Base-by-base conservation (phyloP, 192 early-diverging fungal species). In the Gonapodya sp. region DNA sequence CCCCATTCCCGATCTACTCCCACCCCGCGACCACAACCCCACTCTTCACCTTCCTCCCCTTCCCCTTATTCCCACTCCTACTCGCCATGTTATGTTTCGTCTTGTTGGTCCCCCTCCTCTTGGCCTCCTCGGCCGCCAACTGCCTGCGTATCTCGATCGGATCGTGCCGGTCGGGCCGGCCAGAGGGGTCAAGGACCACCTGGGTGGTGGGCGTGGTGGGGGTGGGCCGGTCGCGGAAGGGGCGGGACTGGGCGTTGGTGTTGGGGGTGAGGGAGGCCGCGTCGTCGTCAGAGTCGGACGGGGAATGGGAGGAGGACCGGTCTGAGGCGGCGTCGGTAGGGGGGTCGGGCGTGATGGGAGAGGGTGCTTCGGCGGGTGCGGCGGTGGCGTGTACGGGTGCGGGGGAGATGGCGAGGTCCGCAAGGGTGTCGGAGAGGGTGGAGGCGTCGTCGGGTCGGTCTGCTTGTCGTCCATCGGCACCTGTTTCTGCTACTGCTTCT, bases 231-330 rank as follows among this genome's bases (percentile, higher is more conserved):
- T 80, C 79, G 31, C 79, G 36, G 32, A 73, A 80, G 34, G 79
- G 79, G 34, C 79, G 34, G 74, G 0, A 35, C 1, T 33, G 32
- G 14, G 79, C 79, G n/a, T 80, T 80, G 32, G 30, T 75, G 74
- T 80, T 80, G 31, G 79, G 79, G 36, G 74, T 24, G 36, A 80
- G 79, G 36, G n/a, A 24, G 36, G 35, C 75, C 36, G 34, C 79
- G 36, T 79, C 36, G 32, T 79, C 79, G 0, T 79, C 79, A 0
- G 36, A 36, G 33, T 36, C 36, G 32, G 18, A 0, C 14, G 36
- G 14, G 16, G 36, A 64, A 24, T 64, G 8, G 46, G 46, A 16
- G 8, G 8, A 8, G 46, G 46, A 64, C 24, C 8, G 46, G 24
- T 8, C 8, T 64, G 46, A 24, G 46, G 24, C 24, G 46, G 46